Base-by-base conservation (phyloP, 805 yeast genomes). In the Lachancea sp. region DNA sequence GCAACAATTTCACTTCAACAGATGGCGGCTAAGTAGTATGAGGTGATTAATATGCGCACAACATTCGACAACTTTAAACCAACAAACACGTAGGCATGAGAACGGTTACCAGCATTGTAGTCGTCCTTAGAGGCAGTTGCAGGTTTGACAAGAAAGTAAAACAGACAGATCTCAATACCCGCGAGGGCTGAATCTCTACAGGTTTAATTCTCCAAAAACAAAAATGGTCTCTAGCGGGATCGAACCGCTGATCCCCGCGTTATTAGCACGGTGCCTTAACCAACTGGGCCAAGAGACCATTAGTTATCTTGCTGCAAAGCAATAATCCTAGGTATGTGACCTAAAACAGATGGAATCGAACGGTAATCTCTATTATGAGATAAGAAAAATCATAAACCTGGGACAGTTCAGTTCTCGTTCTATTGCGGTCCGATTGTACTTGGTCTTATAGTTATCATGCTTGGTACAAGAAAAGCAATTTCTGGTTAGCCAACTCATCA, bases 231-330 rank as follows among this genome's bases (percentile, higher is more conserved):
- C 56, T 52, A 50, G 56, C 56, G 50, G 56, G 56, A 52, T 52
- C 56, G 56, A 52, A 52, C 56, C 50, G 56, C 56, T 50, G 56
- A 52, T 52, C 56, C 53, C 53, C 49, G 56, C 56, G 56, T 50
- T 52, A 52, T 52, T 52, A 52, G 57, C 57, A 52, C 57, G 49
- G 50, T 49, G 57, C 57, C 57, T 52, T 52, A 52, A 52, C 57
- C 57, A 52, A 52, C 57, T 52, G 57, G 57, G 57, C 57, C 57
- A 52, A 52, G 57, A 46, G 52, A 52, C 51, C 57, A 32, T 7
- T 23, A 15, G n/a, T 13, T 17, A 13, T 8, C 7, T 8, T n/a
- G n/a, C 9, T 8, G 16, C 16, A 8, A 12, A 29, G 16, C 8
- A n/a, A 8, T 29, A 8, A 8, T n/a, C 8, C n/a, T 15, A 12